These are phyloP conservation scores for Diplodia intermedia DNA, from an alignment of 2,329 filamentous ascomycete species.

Conservation along the genomic window DNA sequence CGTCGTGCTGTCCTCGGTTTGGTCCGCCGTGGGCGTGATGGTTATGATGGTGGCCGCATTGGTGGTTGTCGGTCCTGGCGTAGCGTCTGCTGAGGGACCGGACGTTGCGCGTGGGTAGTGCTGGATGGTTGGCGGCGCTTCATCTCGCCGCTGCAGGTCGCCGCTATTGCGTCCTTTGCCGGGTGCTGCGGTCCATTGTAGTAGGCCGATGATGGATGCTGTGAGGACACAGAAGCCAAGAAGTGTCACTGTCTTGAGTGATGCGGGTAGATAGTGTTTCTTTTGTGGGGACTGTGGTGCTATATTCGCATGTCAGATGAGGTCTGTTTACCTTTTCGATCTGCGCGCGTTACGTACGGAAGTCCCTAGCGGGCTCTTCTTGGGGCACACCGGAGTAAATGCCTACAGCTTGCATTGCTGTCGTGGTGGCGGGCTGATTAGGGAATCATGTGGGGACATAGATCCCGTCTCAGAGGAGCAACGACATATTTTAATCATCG, in stretches of 20 bases:
- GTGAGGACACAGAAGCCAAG: constrained; percentile 1
- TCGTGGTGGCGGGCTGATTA: no score
- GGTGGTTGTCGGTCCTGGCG: background rate
- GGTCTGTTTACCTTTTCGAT: no score
- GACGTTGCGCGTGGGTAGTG: background rate
- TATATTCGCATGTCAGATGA: background rate
- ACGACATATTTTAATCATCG: no score
- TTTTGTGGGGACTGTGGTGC: background rate
- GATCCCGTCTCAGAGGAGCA: no score
- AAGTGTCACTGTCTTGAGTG: constrained; percentile 4
- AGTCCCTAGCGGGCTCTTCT: background rate
- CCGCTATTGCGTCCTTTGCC: background rate
- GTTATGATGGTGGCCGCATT: no score
- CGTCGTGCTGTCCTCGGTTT: background rate
- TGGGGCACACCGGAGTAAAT: background rate
- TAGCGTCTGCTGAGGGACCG: no score
- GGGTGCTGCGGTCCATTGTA: background rate
- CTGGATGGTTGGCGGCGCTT: background rate
- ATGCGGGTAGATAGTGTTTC: background rate
- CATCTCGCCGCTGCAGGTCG: background rate
- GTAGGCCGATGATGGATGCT: background rate
- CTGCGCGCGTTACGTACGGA: background rate
- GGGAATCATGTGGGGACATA: no score
- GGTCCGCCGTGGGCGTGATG: background rate
- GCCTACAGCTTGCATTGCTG: background rate